phyloP scores from a whole-genome alignment of 768 basidiomycete species.

The Amylocystis lapponica region DNA sequence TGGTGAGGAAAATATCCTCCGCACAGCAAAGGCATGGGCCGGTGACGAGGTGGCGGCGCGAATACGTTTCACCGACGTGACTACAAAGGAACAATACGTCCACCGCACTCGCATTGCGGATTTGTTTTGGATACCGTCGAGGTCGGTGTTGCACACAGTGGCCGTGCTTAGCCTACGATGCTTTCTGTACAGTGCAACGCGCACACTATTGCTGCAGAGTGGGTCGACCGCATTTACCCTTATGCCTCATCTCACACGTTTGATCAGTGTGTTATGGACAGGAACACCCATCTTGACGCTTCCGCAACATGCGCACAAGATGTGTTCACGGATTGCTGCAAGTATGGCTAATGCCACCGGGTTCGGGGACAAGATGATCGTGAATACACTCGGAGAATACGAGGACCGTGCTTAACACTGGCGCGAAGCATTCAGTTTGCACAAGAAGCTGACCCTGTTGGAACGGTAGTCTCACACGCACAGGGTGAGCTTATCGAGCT shows the following conservation, averaged over 20 bases:
- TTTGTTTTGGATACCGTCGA: conserved; percentile 48
- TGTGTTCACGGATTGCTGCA: conserved; percentile 46
- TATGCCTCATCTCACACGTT: conserved; percentile 2
- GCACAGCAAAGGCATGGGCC: conserved; percentile 39
- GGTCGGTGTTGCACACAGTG: conserved; percentile 20
- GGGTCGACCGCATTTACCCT: conserved; percentile 12
- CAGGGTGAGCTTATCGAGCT: conserved; percentile 34
- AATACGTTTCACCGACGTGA: conserved; percentile 43
- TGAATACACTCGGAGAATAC: conserved; percentile 36
- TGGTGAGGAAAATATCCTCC: conserved; percentile 39
- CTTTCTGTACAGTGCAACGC: conserved; percentile 38
- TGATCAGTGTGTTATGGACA: conserved; percentile 42
- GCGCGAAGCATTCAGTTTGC: conserved; percentile 26
- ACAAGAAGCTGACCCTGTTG: conserved; percentile 9
- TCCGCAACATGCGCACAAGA: conserved; percentile 41
- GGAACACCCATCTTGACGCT: conserved; percentile 46
- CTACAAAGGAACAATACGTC: conserved; percentile 40
- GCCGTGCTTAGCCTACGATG: neutral
- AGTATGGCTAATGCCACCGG: conserved; percentile 44
- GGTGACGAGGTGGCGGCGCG: conserved; percentile 40
- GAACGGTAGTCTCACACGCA: conserved; percentile 16
- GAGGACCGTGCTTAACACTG: conserved; percentile 39
- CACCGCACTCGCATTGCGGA: conserved; percentile 42
- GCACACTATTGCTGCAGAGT: conserved; percentile 48
- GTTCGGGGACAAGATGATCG: conserved; percentile 42